Evolutionary conservation across 2,329 filamentous ascomycete species (phyloP), one percentile per base, ranked within the genome.

Genomic region (Fonsecaea multimorphosa): DNA sequence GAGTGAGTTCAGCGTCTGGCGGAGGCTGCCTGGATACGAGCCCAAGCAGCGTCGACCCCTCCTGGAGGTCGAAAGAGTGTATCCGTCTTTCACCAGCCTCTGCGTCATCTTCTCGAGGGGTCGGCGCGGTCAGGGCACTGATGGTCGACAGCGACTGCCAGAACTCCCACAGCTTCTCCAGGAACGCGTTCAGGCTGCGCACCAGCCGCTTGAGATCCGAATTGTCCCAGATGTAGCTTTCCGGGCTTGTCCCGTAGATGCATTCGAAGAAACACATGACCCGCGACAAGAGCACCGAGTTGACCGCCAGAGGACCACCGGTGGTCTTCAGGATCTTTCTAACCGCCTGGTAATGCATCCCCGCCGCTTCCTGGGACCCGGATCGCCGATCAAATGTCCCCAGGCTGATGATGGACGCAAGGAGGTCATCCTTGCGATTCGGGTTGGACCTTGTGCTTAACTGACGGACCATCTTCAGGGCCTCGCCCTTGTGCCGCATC

Each of bases 221-320:
- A 11, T 56, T 49, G 57, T 68, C 67, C 67, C 67, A 69, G 52
- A 69, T 65, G 32, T 69, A 69, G 56, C 67, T 69, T 54, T 68
- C 59, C 9, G 65, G 65, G 32, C 64, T 63, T 1, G 67, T 69
- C 27, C 67, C 67, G 55, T 69, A 69, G 46, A 69, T 69, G 67
- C 67, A 69, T 51, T 69, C 67, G 40, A 69, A 69, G 44, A 69
- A 69, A 44, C 65, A 67, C 62, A 67, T 67, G 54, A 69, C 67
- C 11, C 67, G 58, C 24, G 65, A 67, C 49, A 69, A 51, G 19
- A 67, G 62, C 24, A 67, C 61, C 24, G 65, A 67, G 34, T 58
- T 64, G 34, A 69, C 65, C 12, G 61, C 63, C 11, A 69, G 59
- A 9, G 67, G 67, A 9, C 67, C 67, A 8, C 67, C 67, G 9